Base-by-base conservation (phyloP, 176 grass and related monocot species). In the Alopecurus myosuroides region DNA sequence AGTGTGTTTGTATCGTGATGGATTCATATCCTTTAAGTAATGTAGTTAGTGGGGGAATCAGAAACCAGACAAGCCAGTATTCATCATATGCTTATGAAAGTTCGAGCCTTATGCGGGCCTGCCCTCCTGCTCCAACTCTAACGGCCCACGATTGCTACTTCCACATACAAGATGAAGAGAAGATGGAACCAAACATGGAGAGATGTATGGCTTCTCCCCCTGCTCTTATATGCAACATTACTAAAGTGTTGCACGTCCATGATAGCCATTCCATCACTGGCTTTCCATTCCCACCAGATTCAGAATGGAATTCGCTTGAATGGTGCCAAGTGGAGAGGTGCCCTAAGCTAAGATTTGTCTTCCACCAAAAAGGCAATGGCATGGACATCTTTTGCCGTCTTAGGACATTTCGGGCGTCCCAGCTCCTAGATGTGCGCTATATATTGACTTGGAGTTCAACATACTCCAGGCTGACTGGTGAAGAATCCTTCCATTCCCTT, bases 341-440 rank as follows among this genome's bases (percentile, higher is more conserved):
- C 7, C 62, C 79, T 7, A 46, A 49, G 48, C 9, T 88, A 26
- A 61, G 3, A 0, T 1, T 1, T 29, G 79, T 77, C 65, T 68
- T 68, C 20, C 1, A 4, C 8, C 3, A 0, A 37, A 4, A 9
- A 22, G 4, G 1, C 3, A 18, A 17, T 11, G 64, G 22, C 22
- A 10, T 1, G 0, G 6, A 0, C 13, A 29, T 11, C 1, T 68
- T 68, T 0, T 0, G 0, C 0, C 0, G 0, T 0, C 2, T 88
- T 5, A 3, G 0, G 4, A 88, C 49, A 46, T 55, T 81, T 0
- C 67, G 78, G 85, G 85, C 33, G 18, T 86, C 85, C 19, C 40
- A 64, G 11, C 85, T 81, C 17, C 15, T 1, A 9, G 37, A 4
- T 6, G 53, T 17, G 9, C 2, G 6, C 9, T 40, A 23, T 11